Conservation (phyloP, 2,329 filamentous ascomycete genomes). For the Metarhizium guizhouense region DNA sequence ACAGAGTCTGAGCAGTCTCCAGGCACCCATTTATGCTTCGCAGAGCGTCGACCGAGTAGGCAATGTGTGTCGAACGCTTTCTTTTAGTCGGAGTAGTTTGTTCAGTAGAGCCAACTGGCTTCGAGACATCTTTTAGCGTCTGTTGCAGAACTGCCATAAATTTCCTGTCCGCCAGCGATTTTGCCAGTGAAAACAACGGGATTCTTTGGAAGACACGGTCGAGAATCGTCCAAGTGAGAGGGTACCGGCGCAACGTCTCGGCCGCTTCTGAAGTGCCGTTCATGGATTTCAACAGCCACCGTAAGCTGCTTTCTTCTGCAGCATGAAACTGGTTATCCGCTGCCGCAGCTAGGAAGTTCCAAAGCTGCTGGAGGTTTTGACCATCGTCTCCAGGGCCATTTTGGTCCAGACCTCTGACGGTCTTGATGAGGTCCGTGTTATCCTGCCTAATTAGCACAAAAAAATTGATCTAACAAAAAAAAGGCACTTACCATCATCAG, state of each 20-base stretch:
- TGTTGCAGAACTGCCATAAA: conserved; percentile 60
- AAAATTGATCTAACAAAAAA: background rate
- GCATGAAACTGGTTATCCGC: conserved; percentile 37
- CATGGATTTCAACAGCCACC: conserved; percentile 57
- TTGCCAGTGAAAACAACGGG: conserved; percentile 59
- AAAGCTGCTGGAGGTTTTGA: conserved; percentile 40
- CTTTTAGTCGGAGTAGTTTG: conserved; percentile 28
- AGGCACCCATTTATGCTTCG: conserved; percentile 32
- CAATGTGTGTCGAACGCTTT: conserved; percentile 31
- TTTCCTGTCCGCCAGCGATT: conserved; percentile 59
- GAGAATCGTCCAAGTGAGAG: conserved; percentile 53
- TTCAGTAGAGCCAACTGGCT: conserved; percentile 17
- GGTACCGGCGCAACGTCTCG: conserved; percentile 45
- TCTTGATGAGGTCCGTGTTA: conserved; percentile 36
- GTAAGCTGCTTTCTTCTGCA: conserved; percentile 47
- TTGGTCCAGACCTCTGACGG: conserved; percentile 47
- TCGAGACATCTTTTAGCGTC: conserved; percentile 50
- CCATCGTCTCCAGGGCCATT: conserved; percentile 33
- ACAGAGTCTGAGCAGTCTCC: conserved; percentile 37
- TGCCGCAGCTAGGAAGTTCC: conserved; percentile 36
- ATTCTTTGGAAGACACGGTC: conserved; percentile 53
- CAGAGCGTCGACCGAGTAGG: conserved; percentile 31
- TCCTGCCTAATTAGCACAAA: conserved; percentile 13
- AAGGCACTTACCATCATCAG: background rate
- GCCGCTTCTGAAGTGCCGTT: conserved; percentile 35